These are phyloP conservation scores for Metschnikowia arizonensis DNA, from an alignment of 805 yeast genomes.

Conservation along the genomic window DNA sequence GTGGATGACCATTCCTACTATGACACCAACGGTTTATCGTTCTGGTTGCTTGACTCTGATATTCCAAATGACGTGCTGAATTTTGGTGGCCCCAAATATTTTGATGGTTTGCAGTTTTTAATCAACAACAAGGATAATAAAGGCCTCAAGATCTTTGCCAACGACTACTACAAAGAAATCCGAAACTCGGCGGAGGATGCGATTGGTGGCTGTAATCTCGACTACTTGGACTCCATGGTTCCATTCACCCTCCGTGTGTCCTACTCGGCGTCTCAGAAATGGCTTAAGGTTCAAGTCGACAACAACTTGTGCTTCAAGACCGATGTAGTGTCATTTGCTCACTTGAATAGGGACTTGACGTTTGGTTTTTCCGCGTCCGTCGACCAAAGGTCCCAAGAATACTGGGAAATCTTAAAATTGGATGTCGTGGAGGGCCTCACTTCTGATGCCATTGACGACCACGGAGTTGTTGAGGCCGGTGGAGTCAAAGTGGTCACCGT, in stretches of 20 bases:
- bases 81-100: conserved; percentile 53
- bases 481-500: conserved; percentile 32
- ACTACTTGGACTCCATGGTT: conserved; percentile 63
- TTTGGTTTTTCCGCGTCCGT: conserved; percentile 52
- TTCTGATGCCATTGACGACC: conserved; percentile 55
- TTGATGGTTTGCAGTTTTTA: conserved; percentile 61
- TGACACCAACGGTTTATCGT: conserved; percentile 51
- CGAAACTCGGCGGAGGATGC: conserved; percentile 31
- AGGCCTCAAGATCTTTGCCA: conserved; percentile 54
- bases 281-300: conserved; percentile 66
- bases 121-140: conserved; percentile 49
- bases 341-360: conserved; percentile 31
- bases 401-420: conserved; percentile 61
- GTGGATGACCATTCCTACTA: conserved; percentile 25
- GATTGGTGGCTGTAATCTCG: conserved; percentile 54
- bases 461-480: conserved; percentile 40
- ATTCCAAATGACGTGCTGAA: conserved; percentile 26
- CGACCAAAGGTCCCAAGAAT: conserved; percentile 41
- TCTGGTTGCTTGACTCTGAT: conserved; percentile 46
- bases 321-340: conserved; percentile 46
- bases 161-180: conserved; percentile 49
- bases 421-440: conserved; percentile 52
- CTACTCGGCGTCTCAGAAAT: conserved; percentile 42
- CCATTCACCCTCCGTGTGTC: conserved; percentile 68
- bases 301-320: conserved; percentile 70